Percentiles rank a stretch among this genome's conserved stretches.
These are phyloP conservation scores for Phellopilus nigrolimitatus DNA, from an alignment of 1,284 basidiomycete species.

Conservation along the genomic window DNA sequence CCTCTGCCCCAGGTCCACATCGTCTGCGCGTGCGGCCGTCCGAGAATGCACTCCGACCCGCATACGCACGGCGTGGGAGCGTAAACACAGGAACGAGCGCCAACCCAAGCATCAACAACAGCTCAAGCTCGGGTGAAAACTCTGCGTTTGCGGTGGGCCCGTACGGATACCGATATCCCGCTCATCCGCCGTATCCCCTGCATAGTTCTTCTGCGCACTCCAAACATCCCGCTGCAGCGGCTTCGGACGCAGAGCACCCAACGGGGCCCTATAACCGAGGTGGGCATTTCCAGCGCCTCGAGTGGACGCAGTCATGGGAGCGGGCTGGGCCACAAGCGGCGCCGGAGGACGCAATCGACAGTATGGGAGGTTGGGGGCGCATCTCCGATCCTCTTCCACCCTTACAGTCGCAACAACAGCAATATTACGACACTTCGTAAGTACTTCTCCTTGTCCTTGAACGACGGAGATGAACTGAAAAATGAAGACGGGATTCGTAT, in stretches of 20 bases:
- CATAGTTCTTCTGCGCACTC: not conserved
- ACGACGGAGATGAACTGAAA: no score
- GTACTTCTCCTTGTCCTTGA: no score
- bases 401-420: not conserved
- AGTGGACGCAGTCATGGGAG: conserved; percentile 9
- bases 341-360: not conserved
- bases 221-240: not conserved
- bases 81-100: no score
- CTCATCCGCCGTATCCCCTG: conserved; percentile 9
- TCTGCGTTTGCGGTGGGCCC: not conserved
- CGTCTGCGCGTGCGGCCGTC: no score
- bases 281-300: not conserved
- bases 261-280: no score
- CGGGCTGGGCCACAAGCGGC: not conserved
- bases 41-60: no score
- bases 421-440: no score
- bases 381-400: conserved; percentile 14
- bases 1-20: no score
- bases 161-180: conserved; percentile 16
- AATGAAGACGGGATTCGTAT: no score
- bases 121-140: not conserved
- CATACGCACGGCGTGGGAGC: no score
- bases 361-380: conserved; percentile 10
- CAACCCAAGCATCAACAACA: no score
- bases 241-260: not conserved